Base-by-base conservation (phyloP, 2,329 filamentous ascomycete genomes). In the Zymoseptoria brevis region DNA sequence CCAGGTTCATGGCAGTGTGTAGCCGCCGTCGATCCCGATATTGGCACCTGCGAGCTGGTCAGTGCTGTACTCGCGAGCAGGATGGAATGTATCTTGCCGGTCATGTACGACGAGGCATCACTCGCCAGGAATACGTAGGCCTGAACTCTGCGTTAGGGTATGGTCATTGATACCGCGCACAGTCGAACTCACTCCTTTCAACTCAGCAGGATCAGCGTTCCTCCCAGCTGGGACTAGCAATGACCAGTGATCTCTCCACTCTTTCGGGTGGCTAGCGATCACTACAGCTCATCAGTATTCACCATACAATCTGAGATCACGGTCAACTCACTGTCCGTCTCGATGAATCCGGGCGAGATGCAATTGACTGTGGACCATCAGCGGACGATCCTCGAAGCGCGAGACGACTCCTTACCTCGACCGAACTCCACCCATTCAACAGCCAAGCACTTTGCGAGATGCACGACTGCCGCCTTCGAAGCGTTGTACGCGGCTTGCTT, bases 341-440 rank as follows among this genome's bases (percentile, higher is more conserved):
- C 73, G 45, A 76, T 74, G 55, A 73, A 76, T 0, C 74, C 75
- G 1, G 75, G 75, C 0, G 73, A 75, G 49, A 76, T 71, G 50
- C 70, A 74, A 60, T 77, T 76, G 16, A 77, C 75, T 1, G 21
- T 11, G 9, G n/a, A 2, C 4, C 13, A 35, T 57, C 29, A 53
- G 50, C 26, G 41, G 21, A 13, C 21, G 68, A 73, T 50, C 45
- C 11, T n/a, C 19, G 19, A 50, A 6, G 19, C 19, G 16, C 45
- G n/a, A 50, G 19, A 19, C 16, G 22, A 50, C 16, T 30, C 26
- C 56, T 49, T 48, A 57, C 56, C 62, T 48, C 60, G n/a, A 4
- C 26, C 63, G 56, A 66, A 66, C 64, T 85, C 80, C 0, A 91
- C 89, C 92, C 92, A 96, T 74, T 96, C 91, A 55, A 96, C 90